These are phyloP conservation scores for Panicum miliaceum DNA, from an alignment of 176 grass and related monocot species.

Conservation along the genomic window DNA sequence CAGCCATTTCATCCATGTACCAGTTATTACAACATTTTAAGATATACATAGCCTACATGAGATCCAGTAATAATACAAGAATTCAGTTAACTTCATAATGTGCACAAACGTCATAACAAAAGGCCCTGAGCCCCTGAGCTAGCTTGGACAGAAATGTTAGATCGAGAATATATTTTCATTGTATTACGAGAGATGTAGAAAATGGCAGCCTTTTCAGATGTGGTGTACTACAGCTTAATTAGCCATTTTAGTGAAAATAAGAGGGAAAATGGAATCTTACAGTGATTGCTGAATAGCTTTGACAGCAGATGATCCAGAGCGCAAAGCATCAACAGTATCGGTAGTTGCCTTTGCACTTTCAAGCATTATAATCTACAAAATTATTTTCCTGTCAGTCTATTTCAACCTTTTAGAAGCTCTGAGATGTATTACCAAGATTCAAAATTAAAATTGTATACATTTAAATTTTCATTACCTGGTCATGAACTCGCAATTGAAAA, in stretches of 20 bases:
- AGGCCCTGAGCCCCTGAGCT: background rate
- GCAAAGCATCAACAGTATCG: conserved; percentile 75
- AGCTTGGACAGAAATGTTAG: background rate
- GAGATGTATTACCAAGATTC: background rate
- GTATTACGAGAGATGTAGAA: background rate
- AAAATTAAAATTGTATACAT: background rate
- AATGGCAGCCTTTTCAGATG: background rate
- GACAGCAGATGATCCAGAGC: conserved; percentile 70
- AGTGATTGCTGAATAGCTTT: conserved; percentile 74
- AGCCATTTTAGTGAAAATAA: conserved; percentile 6
- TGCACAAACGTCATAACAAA: background rate
- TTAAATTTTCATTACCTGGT: conserved; percentile 52
- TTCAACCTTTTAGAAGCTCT: conserved; percentile 5
- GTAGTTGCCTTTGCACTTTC: conserved; percentile 75
- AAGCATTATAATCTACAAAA: conserved; percentile 57
- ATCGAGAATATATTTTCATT: background rate
- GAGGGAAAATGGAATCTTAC: conserved; percentile 52
- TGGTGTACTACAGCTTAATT: background rate
- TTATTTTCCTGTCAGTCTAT: conserved; percentile 8
- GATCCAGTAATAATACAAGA: background rate
- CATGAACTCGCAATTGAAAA: conserved; percentile 71
- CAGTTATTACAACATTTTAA: background rate
- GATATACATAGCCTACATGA: background rate
- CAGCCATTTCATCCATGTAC: background rate
- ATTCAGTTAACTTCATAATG: background rate